Evolutionary conservation across 2,329 filamentous ascomycete genomes (phyloP).

Genomic region (Xylaria sp.): DNA sequence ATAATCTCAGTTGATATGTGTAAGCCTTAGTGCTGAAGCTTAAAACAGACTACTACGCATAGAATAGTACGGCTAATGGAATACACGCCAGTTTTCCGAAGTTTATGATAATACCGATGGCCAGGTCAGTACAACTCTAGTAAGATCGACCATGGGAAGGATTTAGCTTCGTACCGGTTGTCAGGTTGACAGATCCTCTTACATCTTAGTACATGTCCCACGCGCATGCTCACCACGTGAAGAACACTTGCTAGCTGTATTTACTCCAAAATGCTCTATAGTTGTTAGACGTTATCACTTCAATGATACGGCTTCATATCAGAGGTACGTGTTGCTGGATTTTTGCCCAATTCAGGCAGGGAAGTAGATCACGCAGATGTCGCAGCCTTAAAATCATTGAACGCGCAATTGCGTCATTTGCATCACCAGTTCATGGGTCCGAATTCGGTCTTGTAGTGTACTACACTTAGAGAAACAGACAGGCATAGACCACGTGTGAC

Average conservation of each 20-base stretch:
- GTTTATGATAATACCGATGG: not conserved
- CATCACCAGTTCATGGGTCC: not conserved
- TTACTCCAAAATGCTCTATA: not conserved
- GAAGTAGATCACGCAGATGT: conserved; percentile 1
- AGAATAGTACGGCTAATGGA: not conserved
- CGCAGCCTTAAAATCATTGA: conserved; percentile 10
- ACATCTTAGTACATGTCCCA: not conserved
- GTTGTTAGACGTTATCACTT: not conserved
- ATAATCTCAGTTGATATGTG: not conserved
- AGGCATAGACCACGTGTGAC: conserved; percentile 7
- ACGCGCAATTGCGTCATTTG: conserved; percentile 31
- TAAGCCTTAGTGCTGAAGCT: not conserved
- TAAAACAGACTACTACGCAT: not conserved
- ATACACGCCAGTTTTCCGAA: not conserved
- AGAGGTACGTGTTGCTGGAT: not conserved
- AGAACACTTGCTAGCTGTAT: not conserved
- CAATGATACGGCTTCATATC: not conserved
- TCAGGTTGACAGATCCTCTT: not conserved
- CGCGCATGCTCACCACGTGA: not conserved
- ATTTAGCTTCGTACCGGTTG: conserved; percentile 1
- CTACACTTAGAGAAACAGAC: not conserved
- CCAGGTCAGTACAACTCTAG: not conserved
- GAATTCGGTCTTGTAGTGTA: not conserved
- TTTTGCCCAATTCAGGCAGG: not conserved
- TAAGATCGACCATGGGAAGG: conserved; percentile 4